Evolutionary conservation across 2,329 filamentous ascomycete genomes (phyloP), one percentile per base, ranked within the genome.

Genomic region (Scedosporium boydii): DNA sequence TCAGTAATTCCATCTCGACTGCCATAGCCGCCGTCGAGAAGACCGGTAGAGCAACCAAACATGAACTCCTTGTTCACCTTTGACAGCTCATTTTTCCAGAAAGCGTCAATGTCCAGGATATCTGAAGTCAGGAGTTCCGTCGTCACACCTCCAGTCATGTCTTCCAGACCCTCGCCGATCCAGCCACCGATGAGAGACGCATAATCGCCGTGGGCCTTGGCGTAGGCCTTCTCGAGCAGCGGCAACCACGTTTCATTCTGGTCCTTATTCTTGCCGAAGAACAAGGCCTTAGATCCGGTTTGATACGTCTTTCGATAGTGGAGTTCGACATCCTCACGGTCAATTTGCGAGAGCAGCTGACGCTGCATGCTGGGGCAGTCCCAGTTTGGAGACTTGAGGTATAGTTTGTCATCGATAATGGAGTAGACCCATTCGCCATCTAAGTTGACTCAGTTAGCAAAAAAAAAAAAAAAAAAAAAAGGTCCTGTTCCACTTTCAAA

Each of bases 401-500:
- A 96, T 2, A 96, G 80, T 74, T 96, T 96, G 73, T 96, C 92
- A 70, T 96, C 92, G 64, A 96, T 86, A 65, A 96, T 93, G 63
- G 90, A 92, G 68, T 92, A 91, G 63, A 93, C 89, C 92, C 91
- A 96, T 74, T 95, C 90, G 61, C 91, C 91, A 69, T 96, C 91
- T 74, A 60, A 27, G 5, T 56, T 16, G 5, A 23, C 42, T 3
- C 21, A 9, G 57, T 59, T 44, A 59, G 57, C 34, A 59, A 9
- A 58, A n/a, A n/a, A n/a, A n/a, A n/a, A n/a, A n/a, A n/a, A n/a
- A n/a, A n/a, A n/a, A n/a, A n/a, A n/a, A n/a, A 27, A 23, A 59
- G 5, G n/a, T 16, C 21, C 14, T 59, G 21, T 23, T 4, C 48
- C 38, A 44, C 3, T 44, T 18, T 60, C 23, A 21, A 26, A 23